Percentiles rank a stretch among this genome's conserved stretches.
Evolutionary conservation across 1,139 yeast genomes (phyloP).

Genomic region (Nakaseomyces kungkrabaensis): DNA sequence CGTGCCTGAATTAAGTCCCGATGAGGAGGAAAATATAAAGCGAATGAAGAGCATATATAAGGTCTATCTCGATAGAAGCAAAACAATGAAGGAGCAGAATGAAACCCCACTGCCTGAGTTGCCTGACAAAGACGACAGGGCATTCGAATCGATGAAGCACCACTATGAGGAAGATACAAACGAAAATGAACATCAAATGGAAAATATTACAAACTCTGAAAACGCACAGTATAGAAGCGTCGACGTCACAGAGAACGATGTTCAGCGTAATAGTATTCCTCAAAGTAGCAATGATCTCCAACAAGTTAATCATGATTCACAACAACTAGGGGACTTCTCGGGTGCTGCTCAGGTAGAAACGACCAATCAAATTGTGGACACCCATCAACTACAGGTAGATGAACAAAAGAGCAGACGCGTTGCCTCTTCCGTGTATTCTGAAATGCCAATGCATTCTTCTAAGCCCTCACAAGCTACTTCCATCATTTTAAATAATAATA

Average conservation of each 20-base stretch:
- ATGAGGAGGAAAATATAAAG: conserved; percentile 57
- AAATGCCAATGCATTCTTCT: conserved; percentile 11
- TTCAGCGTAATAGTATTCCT: neutral
- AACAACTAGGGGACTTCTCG: too few species aligned
- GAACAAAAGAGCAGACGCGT: conserved; percentile 14
- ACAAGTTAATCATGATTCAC: neutral
- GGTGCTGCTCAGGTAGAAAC: neutral
- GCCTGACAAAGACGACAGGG: neutral
- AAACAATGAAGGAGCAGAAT: neutral
- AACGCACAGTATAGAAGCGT: neutral
- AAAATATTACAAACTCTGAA: neutral
- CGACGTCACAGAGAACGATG: neutral
- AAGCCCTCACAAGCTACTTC: conserved; percentile 1
- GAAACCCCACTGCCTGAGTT: neutral
- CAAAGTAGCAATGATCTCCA: neutral
- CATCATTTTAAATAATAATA: neutral
- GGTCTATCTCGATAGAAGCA: conserved; percentile 55
- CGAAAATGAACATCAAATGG: neutral
- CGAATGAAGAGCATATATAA: conserved; percentile 70
- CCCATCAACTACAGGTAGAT: neutral
- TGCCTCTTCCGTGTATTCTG: conserved; percentile 29
- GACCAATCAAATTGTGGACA: conserved; percentile 2
- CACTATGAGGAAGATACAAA: neutral
- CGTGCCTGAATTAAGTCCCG: conserved; percentile 18
- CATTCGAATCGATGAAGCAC: neutral